Conservation (phyloP, 768 basidiomycete genomes). For the Chalciporus pseudorubinellus region DNA sequence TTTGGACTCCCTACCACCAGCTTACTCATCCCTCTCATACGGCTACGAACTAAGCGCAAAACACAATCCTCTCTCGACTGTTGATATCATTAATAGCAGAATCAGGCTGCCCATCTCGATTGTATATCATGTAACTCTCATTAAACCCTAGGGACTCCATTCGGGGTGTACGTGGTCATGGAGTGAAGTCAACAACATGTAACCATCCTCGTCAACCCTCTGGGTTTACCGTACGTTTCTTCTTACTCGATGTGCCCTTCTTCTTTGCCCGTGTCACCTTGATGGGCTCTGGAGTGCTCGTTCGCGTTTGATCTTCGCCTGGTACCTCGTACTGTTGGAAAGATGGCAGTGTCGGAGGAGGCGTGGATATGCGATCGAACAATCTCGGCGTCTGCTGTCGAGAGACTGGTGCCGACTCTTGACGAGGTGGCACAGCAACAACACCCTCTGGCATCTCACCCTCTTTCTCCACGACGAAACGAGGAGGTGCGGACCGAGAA, state of each 20-base stretch:
- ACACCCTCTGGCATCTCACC: constrained; percentile 86
- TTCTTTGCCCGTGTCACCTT: constrained; percentile 76
- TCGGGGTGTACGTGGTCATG: not conserved
- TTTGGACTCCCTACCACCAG: constrained; percentile 17
- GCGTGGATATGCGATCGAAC: constrained; percentile 34
- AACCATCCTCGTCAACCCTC: constrained; percentile 10
- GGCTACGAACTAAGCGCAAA: constrained; percentile 17
- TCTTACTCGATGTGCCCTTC: constrained; percentile 52
- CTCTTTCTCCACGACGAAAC: constrained; percentile 66
- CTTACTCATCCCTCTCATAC: no score
- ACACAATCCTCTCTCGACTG: not conserved
- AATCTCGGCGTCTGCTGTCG: constrained; percentile 23
- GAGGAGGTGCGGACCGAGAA: constrained; percentile 40
- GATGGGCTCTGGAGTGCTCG: constrained; percentile 66
- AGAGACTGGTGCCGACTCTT: constrained; percentile 27
- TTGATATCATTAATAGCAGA: constrained; percentile 13
- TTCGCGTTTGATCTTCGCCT: constrained; percentile 43
- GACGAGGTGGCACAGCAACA: constrained; percentile 16
- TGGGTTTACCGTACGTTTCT: constrained; percentile 55
- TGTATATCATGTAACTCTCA: constrained; percentile 27
- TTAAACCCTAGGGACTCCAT: constrained; percentile 7
- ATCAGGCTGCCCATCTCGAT: constrained; percentile 14
- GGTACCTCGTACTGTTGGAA: constrained; percentile 57
- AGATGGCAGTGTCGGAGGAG: constrained; percentile 34
- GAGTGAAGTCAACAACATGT: not conserved